These are phyloP conservation scores for Azolla pinnata DNA, from an alignment of 75 land plant genomes.

Conservation along the genomic window DNA sequence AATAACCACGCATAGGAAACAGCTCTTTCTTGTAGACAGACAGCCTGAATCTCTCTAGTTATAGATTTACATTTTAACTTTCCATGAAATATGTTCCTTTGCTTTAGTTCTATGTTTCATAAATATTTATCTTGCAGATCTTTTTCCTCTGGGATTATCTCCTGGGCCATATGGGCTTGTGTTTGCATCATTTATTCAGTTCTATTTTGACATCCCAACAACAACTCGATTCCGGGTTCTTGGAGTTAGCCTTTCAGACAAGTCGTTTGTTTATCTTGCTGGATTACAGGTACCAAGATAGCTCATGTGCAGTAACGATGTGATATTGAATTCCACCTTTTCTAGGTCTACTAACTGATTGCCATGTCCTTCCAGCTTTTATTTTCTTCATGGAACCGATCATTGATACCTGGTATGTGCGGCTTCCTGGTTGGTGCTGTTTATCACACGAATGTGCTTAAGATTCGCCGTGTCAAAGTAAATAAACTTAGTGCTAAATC, in stretches of 20 bases:
- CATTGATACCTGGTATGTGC: constrained; percentile 80
- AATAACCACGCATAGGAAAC: too few relatives aligned
- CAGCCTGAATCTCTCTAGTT: too few relatives aligned
- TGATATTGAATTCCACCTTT: too few relatives aligned
- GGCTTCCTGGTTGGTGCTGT: constrained; percentile 73
- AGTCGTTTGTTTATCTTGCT: constrained; percentile 81
- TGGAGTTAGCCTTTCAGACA: constrained; percentile 67
- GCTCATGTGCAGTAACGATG: too few relatives aligned
- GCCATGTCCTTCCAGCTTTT: constrained; percentile 79
- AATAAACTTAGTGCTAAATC: too few relatives aligned
- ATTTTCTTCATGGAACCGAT: constrained; percentile 73
- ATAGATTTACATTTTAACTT: too few relatives aligned
- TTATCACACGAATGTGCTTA: constrained; percentile 64
- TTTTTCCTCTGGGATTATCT: constrained; percentile 30
- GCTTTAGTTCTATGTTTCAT: too few relatives aligned
- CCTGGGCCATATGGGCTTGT: constrained; percentile 90
- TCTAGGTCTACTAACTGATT: too few relatives aligned
- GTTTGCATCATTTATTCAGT: constrained; percentile 87
- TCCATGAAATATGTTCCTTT: too few relatives aligned
- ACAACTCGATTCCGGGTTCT: constrained; percentile 65
- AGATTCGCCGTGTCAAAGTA: constrained; percentile 76
- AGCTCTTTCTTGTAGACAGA: too few relatives aligned
- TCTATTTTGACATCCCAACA: constrained; percentile 84
- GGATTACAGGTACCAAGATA: constrained; percentile 99
- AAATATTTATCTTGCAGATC: too few relatives aligned